Evolutionary conservation across 345 rosid species (phyloP).

Genomic region (Hibiscus syriacus): DNA sequence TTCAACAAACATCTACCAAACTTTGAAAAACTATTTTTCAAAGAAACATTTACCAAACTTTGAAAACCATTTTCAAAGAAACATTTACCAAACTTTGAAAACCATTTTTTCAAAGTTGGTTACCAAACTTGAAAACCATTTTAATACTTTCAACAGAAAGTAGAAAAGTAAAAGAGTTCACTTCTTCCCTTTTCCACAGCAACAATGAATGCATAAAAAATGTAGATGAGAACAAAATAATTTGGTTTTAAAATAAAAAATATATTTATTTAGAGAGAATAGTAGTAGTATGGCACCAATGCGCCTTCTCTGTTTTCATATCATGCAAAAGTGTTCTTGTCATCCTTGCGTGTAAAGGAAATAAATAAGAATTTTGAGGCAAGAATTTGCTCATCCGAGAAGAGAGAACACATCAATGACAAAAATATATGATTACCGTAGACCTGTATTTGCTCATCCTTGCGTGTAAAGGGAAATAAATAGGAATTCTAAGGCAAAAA

Average conservation of each 20-base stretch:
- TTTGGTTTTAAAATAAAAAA: background rate
- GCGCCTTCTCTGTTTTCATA: background rate
- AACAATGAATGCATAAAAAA: background rate
- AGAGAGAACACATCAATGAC: background rate
- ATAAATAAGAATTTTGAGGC: background rate
- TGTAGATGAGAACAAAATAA: background rate
- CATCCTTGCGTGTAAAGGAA: background rate
- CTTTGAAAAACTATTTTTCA: no score
- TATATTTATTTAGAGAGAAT: background rate
- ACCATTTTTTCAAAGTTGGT: no score
- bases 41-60: no score
- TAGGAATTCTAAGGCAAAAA: background rate
- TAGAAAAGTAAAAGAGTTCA: background rate
- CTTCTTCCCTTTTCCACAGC: background rate
- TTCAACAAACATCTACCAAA: no score
- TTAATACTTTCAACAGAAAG: no score
- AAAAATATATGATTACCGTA: background rate
- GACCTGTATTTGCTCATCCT: background rate
- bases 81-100: no score
- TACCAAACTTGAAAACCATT: no score
- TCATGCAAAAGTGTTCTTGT: background rate
- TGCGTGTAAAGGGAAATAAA: background rate
- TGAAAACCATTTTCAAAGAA: no score
- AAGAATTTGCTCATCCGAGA: background rate
- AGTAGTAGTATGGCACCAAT: background rate